A percentile compares a stretch with the other conserved stretches of the same genome.
Evolutionary conservation across 768 basidiomycete genomes (phyloP).

Genomic region (Trichaptum fuscoviolaceum): DNA sequence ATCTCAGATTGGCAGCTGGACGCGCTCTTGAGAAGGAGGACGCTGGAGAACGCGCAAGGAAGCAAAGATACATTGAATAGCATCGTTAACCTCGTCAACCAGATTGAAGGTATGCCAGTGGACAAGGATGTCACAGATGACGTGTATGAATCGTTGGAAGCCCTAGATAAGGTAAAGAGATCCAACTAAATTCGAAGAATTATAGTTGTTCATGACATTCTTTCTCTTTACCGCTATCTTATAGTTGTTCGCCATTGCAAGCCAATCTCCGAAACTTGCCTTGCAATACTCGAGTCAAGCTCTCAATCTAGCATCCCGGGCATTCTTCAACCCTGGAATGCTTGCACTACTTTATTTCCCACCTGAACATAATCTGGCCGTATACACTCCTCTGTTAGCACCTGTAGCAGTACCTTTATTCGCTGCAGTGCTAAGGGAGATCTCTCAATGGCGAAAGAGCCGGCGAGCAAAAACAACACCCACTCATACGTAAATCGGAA

Average conservation of each 20-base stretch:
- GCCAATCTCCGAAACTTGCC: conserved; percentile 36
- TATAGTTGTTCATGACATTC: neutral
- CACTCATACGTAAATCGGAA: neutral
- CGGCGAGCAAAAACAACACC: too few relatives aligned
- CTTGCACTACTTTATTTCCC: conserved; percentile 95
- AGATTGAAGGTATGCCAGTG: conserved; percentile 92
- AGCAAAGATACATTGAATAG: conserved; percentile 74
- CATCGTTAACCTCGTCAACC: conserved; percentile 77
- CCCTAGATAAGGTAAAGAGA: conserved; percentile 64
- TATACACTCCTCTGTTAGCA: conserved; percentile 93
- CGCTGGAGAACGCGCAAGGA: conserved; percentile 60
- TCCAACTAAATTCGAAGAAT: neutral
- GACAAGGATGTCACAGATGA: conserved; percentile 69
- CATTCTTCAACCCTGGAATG: conserved; percentile 98
- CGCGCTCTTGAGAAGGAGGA: conserved; percentile 63
- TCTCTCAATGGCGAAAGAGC: conserved; percentile 52
- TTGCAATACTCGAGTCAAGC: conserved; percentile 61
- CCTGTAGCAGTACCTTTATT: conserved; percentile 81
- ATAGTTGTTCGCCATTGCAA: conserved; percentile 36
- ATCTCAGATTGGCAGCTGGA: conserved; percentile 66
- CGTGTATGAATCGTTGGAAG: conserved; percentile 61
- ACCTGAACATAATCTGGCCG: conserved; percentile 94
- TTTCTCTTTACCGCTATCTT: conserved; percentile 4
- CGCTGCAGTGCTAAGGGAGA: conserved; percentile 67
- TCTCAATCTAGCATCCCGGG: conserved; percentile 63